Percentiles rank a stretch among this genome's conserved stretches.
Conservation (phyloP, 257 asterid species). For the Penstemon barbatus region DNA sequence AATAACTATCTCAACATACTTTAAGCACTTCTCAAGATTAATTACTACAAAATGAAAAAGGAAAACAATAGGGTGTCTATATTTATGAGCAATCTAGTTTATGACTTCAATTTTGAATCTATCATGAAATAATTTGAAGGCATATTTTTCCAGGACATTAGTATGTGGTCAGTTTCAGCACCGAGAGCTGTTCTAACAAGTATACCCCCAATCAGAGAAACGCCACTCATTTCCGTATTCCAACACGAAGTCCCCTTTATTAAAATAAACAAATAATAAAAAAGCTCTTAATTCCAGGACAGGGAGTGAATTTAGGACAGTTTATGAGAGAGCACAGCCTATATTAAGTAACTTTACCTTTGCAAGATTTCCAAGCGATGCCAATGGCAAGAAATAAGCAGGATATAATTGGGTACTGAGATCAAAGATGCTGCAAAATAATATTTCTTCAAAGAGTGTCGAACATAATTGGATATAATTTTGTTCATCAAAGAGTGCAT, state of each 20-base stretch:
- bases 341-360: constrained; percentile 54
- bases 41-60: neutral
- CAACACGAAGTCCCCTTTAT: neutral
- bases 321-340: constrained; percentile 10
- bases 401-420: constrained; percentile 86
- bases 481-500: constrained; percentile 13
- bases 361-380: constrained; percentile 92
- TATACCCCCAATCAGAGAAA: neutral
- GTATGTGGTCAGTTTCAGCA: neutral
- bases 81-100: constrained; percentile 14
- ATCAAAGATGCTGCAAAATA: constrained; percentile 89
- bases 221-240: neutral
- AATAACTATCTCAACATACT: constrained; percentile 14
- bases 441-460: constrained; percentile 25
- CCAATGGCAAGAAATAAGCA: constrained; percentile 83
- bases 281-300: neutral
- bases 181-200: neutral
- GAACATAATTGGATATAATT: no score
- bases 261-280: neutral
- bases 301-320: neutral
- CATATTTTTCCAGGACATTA: constrained; percentile 10
- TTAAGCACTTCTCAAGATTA: neutral
- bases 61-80: neutral
- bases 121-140: constrained; percentile 8
- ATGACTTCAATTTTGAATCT: constrained; percentile 4